These are phyloP conservation scores for Nemania bipapillata DNA, from an alignment of 2,329 filamentous ascomycete genomes.

Conservation along the genomic window DNA sequence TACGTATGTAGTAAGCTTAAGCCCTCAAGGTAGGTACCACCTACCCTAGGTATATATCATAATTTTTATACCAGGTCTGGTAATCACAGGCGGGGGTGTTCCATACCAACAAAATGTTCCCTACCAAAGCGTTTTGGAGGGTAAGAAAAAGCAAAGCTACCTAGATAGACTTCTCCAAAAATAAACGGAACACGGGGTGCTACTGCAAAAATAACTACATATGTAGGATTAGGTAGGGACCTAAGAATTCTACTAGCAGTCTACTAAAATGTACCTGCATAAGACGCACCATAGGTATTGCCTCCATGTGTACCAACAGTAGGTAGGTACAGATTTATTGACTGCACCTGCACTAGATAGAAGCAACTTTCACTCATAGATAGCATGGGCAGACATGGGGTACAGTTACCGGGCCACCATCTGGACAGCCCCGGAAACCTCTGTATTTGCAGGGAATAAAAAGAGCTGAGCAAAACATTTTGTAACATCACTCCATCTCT, in stretches of 20 bases:
- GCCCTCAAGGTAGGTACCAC: too few relatives aligned
- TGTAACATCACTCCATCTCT: constrained; percentile 5
- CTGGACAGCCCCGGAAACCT: background rate
- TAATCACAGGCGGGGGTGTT: too few relatives aligned
- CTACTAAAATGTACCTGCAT: background rate
- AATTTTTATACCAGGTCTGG: too few relatives aligned
- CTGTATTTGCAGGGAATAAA: background rate
- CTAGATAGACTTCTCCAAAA: background rate
- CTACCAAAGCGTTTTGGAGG: too few relatives aligned
- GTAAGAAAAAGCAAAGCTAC: background rate
- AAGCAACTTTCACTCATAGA: too few relatives aligned
- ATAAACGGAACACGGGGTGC: background rate
- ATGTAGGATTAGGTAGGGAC: background rate
- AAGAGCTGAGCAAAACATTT: background rate
- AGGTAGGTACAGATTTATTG: too few relatives aligned
- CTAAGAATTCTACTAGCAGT: background rate
- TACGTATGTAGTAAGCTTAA: too few relatives aligned
- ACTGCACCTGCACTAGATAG: too few relatives aligned
- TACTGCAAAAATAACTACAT: background rate
- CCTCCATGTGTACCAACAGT: too few relatives aligned
- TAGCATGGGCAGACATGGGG: too few relatives aligned
- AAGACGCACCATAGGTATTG: background rate
- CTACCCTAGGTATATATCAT: too few relatives aligned
- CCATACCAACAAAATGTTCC: too few relatives aligned
- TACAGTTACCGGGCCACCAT: background rate